Base-by-base conservation (phyloP, 371 early-diverging fungal species). In the Nematocida parisii region DNA sequence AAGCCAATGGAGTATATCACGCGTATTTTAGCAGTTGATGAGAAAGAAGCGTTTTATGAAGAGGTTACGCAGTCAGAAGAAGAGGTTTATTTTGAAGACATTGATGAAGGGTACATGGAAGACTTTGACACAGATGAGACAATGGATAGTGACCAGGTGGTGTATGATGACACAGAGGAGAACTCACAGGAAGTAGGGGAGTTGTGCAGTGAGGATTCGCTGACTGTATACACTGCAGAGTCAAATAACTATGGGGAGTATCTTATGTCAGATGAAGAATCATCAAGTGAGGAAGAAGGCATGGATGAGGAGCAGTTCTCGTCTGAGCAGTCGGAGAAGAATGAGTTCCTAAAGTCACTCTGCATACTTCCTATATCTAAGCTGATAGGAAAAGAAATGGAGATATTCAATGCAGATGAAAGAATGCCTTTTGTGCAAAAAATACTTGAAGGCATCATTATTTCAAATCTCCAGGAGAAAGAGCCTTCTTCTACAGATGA, bases 111-210 rank as follows among this genome's bases (percentile, higher is more conserved):
- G 11, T 66, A 55, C 66, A 74, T 74, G 74, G 74, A 74, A 55
- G 74, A 74, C 74, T 74, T 74, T 54, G 74, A 74, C 40, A 74
- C 74, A n/a, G 66, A 74, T 46, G 74, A 74, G 45, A 74, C 74
- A 11, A 55, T 74, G 24, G 74, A 74, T 55, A 66, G 66, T 45
- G 64, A 62, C 3, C 62, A 61, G 66, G 18, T 61, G 2, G 55
- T 66, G 18, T 74, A 64, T 40, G 47, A 46, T 4, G 46, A 40
- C 40, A 61, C 72, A 42, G 74, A 74, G 40, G 66, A 74, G 22
- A 15, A 55, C n/a, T 66, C 66, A 13, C 9, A 39, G 5, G 74
- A 74, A 46, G 56, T 52, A 18, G 66, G 22, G 9, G 61, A 66
- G 3, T 20, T 44, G 0, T 54, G 61, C 74, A 66, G 44, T 11